Evolutionary conservation across 305 asterid species (phyloP).

Genomic region (Fraxinus baroniana): DNA sequence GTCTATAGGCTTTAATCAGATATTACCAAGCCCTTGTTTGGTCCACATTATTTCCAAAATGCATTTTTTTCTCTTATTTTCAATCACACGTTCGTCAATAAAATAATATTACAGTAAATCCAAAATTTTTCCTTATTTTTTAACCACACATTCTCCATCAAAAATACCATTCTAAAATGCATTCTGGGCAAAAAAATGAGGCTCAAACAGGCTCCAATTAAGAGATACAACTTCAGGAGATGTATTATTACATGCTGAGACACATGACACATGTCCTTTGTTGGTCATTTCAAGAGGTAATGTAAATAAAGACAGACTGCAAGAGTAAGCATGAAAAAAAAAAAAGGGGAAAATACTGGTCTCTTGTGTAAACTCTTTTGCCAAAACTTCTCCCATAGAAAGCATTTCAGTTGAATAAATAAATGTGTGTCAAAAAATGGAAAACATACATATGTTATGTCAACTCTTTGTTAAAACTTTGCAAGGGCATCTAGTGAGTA

Average conservation of each 20-base stretch:
- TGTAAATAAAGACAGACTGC: neutral
- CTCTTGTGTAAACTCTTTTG: neutral
- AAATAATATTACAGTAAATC: too few species aligned
- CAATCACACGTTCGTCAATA: too few species aligned
- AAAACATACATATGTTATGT: neutral
- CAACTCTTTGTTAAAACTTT: neutral
- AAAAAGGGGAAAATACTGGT: neutral
- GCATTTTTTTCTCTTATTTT: too few species aligned
- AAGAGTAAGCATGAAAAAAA: neutral
- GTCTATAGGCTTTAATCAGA: neutral
- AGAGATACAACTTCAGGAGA: neutral
- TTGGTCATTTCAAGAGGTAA: neutral
- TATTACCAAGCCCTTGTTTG: neutral
- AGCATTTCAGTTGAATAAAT: neutral
- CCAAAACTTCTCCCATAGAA: neutral
- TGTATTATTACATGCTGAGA: neutral
- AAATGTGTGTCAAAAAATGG: neutral
- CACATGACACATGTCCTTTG: neutral
- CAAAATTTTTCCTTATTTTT: too few species aligned
- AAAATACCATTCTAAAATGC: too few species aligned
- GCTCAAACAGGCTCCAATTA: too few species aligned
- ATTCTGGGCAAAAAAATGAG: too few species aligned
- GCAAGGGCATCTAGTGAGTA: neutral
- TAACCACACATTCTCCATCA: too few species aligned
- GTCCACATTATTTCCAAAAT: too few species aligned